Evolutionary conservation across 176 grass and related monocot genomes (phyloP).

Genomic region (Paspalum vaginatum): DNA sequence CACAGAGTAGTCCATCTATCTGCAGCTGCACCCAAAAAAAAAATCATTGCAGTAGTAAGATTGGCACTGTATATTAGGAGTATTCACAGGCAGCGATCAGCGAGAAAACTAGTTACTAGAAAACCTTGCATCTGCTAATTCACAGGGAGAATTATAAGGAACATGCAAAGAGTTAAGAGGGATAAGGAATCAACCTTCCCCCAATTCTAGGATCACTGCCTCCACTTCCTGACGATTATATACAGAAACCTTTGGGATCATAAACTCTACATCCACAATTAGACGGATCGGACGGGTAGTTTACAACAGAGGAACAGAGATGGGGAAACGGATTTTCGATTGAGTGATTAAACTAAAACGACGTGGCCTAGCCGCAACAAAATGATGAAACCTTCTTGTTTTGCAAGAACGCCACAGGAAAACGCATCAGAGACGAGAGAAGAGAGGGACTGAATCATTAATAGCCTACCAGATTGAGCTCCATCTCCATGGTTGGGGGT

Average conservation of each 20-base stretch:
- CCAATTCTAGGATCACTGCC: neutral
- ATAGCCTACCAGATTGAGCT: conserved; percentile 45
- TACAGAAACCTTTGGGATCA: neutral
- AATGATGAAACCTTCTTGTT: neutral
- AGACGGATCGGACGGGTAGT: neutral
- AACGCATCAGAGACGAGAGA: neutral
- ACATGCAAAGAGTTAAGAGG: neutral
- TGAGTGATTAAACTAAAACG: neutral
- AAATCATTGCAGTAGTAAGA: neutral
- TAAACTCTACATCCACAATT: neutral
- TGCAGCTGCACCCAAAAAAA: conserved; percentile 30
- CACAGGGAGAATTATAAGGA: neutral
- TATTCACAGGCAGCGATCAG: neutral
- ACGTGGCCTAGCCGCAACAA: neutral
- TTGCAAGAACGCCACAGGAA: neutral
- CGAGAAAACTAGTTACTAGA: neutral
- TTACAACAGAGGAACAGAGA: neutral
- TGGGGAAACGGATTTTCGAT: neutral
- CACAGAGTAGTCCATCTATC: conserved; percentile 23
- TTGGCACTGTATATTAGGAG: neutral
- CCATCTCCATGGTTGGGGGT: neutral
- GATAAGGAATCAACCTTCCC: neutral
- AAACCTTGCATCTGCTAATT: neutral
- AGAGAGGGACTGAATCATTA: neutral
- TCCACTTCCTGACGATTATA: neutral